Base-by-base conservation (phyloP, 805 yeast species). In the Zygosaccharomyces bisporus region DNA sequence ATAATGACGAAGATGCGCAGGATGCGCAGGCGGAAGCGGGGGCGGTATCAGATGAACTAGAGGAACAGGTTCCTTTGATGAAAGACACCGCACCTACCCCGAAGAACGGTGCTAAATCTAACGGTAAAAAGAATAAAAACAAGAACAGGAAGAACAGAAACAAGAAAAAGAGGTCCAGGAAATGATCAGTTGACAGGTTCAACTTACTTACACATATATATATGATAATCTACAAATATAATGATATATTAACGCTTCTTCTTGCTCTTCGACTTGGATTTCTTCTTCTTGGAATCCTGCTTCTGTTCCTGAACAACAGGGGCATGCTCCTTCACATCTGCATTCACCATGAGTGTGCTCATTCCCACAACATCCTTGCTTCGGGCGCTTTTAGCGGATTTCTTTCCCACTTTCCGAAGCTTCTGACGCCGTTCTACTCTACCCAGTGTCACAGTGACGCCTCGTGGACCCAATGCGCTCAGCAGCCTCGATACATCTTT, bases 401-500 rank as follows among this genome's bases (percentile, higher is more conserved):
- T 42, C 34, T 41, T 34, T 19, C 44, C 49, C 17, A 40, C 39
- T 16, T 43, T 34, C 23, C 34, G 39, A 9, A 24, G 39, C 24
- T 45, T 47, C 17, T 34, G 41, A 20, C 41, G 44, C 45, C 53
- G 59, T 42, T 54, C 61, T 16, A 63, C 49, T 43, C 49, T 55
- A 3, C 54, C 54, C n/a, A 55, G 51, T 14, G 51, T 48, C 9
- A 62, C 48, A 12, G 65, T 49, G 40, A 81, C 83, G 3, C 81
- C 81, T 43, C 73, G 68, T 4, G 89, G 89, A 0, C 95, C 95
- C 38, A 88, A 58, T 5, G 86, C 83, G 39, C 86, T 76, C 60
- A 86, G 67, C 17, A 88, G 58, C 52, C 90, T 75, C 18, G 86
- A 79, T 35, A 89, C 75, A 61, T 88, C 95, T 60, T 87, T 86